Evolutionary conservation across 192 early-diverging fungal genomes (phyloP), one percentile per base, ranked within the genome.

Genomic region (Cladochytrium replicatum): DNA sequence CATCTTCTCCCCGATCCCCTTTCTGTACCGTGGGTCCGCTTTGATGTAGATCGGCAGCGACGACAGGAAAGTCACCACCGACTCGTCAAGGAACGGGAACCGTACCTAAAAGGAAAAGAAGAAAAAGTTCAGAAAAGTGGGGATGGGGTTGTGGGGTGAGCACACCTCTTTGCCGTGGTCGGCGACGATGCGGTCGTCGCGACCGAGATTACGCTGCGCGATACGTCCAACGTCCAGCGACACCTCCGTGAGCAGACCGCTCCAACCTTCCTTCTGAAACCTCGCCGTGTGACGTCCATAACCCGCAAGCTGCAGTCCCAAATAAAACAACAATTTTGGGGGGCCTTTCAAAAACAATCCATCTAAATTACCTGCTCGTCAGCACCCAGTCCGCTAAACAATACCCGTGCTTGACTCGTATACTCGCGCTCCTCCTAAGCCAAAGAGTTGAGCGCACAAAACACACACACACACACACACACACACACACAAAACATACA

Each of bases 281-380:
- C 80, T 74, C 28, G 72, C 77, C 27, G 83, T 75, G 54, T 97
- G 93, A 2, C 89, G 75, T 23, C 85, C 83, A 61, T 97, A 97
- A 15, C 93, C 93, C 15, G 77, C 86, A 4, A 55, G 41, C 32
- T 55, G 29, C n/a, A n/a, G n/a, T n/a, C n/a, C 13, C 13, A 37
- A 13, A 13, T 37, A 13, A 37, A 37, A 37, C 13, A 17, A 37
- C 17, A 37, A 37, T 13, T 37, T 17, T 13, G 34, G 34, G 13
- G 13, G 17, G 17, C 17, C 34, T 37, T 37, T 37, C 13, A n/a
- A n/a, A n/a, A n/a, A n/a, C n/a, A n/a, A n/a, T n/a, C n/a, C n/a
- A n/a, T n/a, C n/a, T n/a, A n/a, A n/a, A n/a, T n/a, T n/a, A 91
- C 55, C 68, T 91, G 86, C 60, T 97, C 93, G 52, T 97, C 93